A percentile compares a stretch with the other conserved stretches of the same genome.
These are phyloP conservation scores for Mycena olivaceomarginata DNA, from an alignment of 768 basidiomycete genomes.

Conservation along the genomic window DNA sequence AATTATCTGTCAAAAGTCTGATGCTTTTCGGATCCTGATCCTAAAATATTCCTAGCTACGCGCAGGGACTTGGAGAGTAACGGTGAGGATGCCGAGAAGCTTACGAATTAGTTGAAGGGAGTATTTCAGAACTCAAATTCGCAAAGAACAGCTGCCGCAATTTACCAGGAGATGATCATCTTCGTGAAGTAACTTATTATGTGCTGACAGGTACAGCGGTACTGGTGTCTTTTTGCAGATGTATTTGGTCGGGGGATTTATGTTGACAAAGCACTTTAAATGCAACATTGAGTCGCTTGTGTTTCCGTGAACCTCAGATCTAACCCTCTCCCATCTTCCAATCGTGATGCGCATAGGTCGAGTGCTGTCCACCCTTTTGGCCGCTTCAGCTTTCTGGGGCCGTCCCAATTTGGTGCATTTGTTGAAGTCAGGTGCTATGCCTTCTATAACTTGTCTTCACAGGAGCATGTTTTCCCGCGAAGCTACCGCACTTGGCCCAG, in stretches of 20 bases:
- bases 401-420: slow-evolving; percentile 13
- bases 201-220: slow-evolving; percentile 1
- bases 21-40: slow-evolving; percentile 7
- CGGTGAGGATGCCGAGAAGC: slow-evolving; percentile 2
- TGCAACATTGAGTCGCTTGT: slow-evolving; percentile 13
- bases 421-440: slow-evolving; percentile 7
- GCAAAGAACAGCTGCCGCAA: background rate
- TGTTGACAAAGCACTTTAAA: slow-evolving; percentile 5
- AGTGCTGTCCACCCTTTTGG: background rate
- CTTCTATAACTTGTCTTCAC: slow-evolving; percentile 10
- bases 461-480: background rate
- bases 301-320: background rate
- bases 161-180: slow-evolving; percentile 8
- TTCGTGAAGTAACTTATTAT: slow-evolving; percentile 8
- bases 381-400: background rate
- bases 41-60: background rate
- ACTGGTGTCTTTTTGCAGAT: background rate
- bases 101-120: background rate
- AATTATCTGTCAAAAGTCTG: slow-evolving; percentile 19
- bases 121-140: slow-evolving; percentile 13
- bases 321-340: slow-evolving; percentile 8
- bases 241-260: background rate
- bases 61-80: background rate
- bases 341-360: slow-evolving; percentile 6
- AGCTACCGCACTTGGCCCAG: too few species aligned